A percentile compares a stretch with the other conserved stretches of the same genome.
Evolutionary conservation across 129 eudicot genomes (phyloP).

Genomic region (Chrysanthemum seticuspe): DNA sequence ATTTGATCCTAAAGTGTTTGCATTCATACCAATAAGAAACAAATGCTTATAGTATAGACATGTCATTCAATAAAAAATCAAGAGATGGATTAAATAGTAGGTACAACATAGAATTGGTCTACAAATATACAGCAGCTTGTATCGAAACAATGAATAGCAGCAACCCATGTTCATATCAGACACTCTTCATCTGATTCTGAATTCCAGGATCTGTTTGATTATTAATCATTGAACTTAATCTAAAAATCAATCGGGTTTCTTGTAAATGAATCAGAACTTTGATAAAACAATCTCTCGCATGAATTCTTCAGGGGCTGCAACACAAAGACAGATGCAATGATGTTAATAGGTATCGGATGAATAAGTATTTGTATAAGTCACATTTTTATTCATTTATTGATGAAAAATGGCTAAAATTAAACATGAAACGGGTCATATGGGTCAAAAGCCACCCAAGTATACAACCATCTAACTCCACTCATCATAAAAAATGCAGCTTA

Average conservation of each 20-base stretch:
- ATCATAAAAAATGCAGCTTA: background rate
- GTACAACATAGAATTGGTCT: constrained; percentile 26
- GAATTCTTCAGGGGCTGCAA: constrained; percentile 81
- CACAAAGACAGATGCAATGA: constrained; percentile 9
- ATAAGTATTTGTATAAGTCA: background rate
- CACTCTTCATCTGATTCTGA: constrained; percentile 44
- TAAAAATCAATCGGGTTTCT: constrained; percentile 6
- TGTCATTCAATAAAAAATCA: constrained; percentile 31
- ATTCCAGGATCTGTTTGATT: constrained; percentile 16
- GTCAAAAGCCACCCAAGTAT: background rate
- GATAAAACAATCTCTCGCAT: constrained; percentile 65
- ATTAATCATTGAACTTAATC: constrained; percentile 16
- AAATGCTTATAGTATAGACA: background rate
- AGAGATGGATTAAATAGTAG: constrained; percentile 26
- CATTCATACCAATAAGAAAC: background rate
- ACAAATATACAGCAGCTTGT: constrained; percentile 26
- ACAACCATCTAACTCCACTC: background rate
- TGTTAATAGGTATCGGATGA: background rate
- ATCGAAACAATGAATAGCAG: constrained; percentile 26
- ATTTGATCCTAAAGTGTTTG: background rate
- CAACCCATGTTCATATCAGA: constrained; percentile 34
- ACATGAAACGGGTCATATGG: background rate
- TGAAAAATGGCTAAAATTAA: background rate
- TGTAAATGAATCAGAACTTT: constrained; percentile 44
- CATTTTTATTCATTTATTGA: background rate